Conservation (phyloP, 257 asterid species). For the Fraxinus cuspidata region DNA sequence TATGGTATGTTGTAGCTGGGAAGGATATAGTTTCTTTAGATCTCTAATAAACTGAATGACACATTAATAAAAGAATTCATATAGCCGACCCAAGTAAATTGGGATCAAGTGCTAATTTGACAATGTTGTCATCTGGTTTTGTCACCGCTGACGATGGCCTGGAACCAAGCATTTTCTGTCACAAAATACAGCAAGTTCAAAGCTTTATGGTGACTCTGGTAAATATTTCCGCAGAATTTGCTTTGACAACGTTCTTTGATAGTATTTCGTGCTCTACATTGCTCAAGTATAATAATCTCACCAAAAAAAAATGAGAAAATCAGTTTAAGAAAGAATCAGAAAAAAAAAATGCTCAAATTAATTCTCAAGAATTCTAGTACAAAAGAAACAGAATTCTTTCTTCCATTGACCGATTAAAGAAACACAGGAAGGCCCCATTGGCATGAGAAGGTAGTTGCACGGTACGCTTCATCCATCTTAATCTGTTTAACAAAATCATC, state of each 20-base stretch:
- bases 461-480: constrained; percentile 40
- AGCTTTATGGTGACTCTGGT: neutral
- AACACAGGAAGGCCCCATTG: constrained; percentile 52
- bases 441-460: constrained; percentile 36
- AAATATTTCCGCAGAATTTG: neutral
- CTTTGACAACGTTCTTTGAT: neutral
- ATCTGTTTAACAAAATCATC: constrained; percentile 28
- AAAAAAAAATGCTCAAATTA: neutral
- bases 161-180: neutral
- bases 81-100: neutral
- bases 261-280: neutral
- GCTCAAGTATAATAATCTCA: neutral
- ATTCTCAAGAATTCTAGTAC: constrained; percentile 8
- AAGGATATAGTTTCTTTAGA: neutral
- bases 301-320: neutral
- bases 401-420: constrained; percentile 23
- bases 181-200: neutral
- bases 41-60: neutral
- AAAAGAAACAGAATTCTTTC: constrained; percentile 21
- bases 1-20: neutral
- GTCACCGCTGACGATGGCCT: too few relatives aligned
- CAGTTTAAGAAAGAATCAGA: constrained; percentile 1
- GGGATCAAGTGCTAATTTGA: neutral
- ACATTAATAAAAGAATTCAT: neutral
- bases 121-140: too few relatives aligned